Evolutionary conservation across 192 early-diverging fungal genomes (phyloP), one percentile per base, ranked within the genome.

Genomic region (Thamnidium elegans): DNA sequence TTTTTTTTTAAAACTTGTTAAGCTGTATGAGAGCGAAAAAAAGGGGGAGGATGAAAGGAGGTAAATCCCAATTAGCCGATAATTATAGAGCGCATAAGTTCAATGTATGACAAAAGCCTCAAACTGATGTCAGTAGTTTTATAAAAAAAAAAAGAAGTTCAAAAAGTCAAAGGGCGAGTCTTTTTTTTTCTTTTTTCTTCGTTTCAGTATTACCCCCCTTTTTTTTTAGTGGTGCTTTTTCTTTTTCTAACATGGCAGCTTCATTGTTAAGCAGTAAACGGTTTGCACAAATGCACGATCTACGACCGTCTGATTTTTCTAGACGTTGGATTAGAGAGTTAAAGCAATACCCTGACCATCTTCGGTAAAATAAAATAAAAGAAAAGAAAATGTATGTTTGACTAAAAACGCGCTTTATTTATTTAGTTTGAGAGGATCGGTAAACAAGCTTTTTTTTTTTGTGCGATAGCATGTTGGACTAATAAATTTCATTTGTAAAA

Each of bases 341-440:
- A 3, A 20, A 7, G 4, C 30, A 15, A 23, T 68, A 68, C 21
- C 67, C 67, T 44, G 67, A 68, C 45, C 67, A 68, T 3, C 51
- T 68, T n/a, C 67, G 67, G 67, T 68, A 68, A 60, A 26, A 47
- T 50, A 50, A 23, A 17, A 44, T 21, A 58, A 23, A 34, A 42
- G 15, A 36, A 19, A 36, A 47, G 15, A 46, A 47, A 5, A 43
- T 21, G 19, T 59, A 45, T 34, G 20, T 21, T 46, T 30, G 10
- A 50, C 31, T 30, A 15, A 48, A n/a, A 13, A 47, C 45, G 39
- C 19, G 45, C 17, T 43, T 48, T 50, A n/a, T 48, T 36, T 17
- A 50, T 50, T 30, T 67, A 58, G 55, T 26, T 42, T 64, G 34
- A 60, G 39, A 51, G 55, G 56, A 52, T 62, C 61, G 7, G 61